Conservation (phyloP, 768 basidiomycete genomes). For the Pleurotus djamor region DNA sequence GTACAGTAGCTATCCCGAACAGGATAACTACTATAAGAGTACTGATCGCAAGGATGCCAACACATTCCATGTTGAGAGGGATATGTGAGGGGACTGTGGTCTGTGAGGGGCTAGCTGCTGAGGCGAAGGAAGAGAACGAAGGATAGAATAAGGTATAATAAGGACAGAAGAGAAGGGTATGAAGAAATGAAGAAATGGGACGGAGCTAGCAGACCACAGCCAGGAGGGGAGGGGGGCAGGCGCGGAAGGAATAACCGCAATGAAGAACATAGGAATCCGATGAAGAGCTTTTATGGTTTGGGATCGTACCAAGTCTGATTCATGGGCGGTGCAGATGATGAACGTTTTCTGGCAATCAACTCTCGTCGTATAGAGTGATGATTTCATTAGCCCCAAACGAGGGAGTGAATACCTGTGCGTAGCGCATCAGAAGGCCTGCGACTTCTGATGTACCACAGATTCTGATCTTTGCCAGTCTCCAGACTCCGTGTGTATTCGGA, state of each 20-base stretch:
- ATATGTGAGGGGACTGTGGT: not conserved
- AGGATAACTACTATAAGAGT: not conserved
- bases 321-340: not conserved
- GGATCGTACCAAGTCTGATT: too few relatives aligned
- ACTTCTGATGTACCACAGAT: not conserved
- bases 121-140: not conserved
- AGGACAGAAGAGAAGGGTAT: not conserved
- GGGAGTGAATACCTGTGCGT: not conserved
- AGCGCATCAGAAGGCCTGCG: not conserved
- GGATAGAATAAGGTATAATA: not conserved
- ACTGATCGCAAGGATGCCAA: constrained; percentile 3
- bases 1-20: not conserved
- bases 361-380: not conserved
- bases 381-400: not conserved
- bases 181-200: not conserved
- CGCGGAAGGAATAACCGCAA: not conserved
- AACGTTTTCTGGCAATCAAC: not conserved
- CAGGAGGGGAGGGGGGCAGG: not conserved
- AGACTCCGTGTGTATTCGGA: not conserved
- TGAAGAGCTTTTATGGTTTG: not conserved
- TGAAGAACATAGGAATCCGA: not conserved
- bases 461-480: too few relatives aligned
- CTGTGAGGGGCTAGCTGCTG: not conserved
- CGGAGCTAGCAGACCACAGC: not conserved
- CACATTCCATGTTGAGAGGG: not conserved